Evolutionary conservation across 306 rosid genomes (phyloP), one percentile per base, ranked within the genome.

Genomic region (Prunus fruticosa): DNA sequence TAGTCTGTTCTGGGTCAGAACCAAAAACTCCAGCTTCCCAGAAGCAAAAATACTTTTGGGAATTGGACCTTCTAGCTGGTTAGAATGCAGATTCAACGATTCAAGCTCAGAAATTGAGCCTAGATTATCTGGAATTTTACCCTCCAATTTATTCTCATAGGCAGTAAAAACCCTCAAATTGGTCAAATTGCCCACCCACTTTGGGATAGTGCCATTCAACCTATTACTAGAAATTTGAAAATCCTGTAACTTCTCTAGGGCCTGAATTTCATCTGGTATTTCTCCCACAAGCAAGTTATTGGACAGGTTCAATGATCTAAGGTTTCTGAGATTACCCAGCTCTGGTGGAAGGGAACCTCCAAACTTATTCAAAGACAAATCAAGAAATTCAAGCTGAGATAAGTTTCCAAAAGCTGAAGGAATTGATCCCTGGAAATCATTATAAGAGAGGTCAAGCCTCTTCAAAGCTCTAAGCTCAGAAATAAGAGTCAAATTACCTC

Each of bases 1-100:
- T 67, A 88, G 78, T 70, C 70, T 82, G 85, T 96, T 96, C 89
- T 86, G 96, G 67, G 98, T 96, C 72, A 96, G 93, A 81, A 96
- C 88, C 88, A 96, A 89, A 81, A 83, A 85, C 75, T 91, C 88
- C 25, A 96, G 81, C 92, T 86, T 92, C 71, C 99, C 99, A 14
- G 83, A 76, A 68, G 85, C 79, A 49, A 96, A 96, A 84, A 96
- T 84, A 85, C 93, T 89, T 54, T 84, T 82, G 7, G 99, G 99
- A 62, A 96, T 92, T 9, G 87, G 73, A 19, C 99, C 99, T 82
- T 88, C 96, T 22, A 96, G 93, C 80, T 69, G 84, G 82, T 92
- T 96, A 19, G 99, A 92, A 73, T 96, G 99, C 75, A 96, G 88
- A 88, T 96, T 96, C 84, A 96, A 85, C 69, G 89, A 84, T n/a